Conservation (phyloP, 2,329 filamentous ascomycete species). For the Fusarium veterinarium region DNA sequence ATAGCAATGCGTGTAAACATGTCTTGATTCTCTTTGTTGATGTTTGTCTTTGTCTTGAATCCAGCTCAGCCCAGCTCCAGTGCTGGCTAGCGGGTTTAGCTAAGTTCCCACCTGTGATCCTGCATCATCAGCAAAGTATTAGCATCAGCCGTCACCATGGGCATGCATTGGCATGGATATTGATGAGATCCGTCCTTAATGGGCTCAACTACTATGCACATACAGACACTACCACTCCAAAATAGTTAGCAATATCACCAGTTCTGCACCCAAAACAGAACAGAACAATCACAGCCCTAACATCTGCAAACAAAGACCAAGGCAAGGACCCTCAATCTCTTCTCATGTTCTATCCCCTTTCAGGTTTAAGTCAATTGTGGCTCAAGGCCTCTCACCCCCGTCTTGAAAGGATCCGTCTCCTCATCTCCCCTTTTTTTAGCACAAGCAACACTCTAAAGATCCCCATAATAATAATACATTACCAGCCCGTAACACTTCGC, state of each 20-base stretch:
- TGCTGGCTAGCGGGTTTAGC: constrained; percentile 15
- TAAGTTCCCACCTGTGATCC: constrained; percentile 15
- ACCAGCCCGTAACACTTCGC: constrained; percentile 4
- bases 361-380: constrained; percentile 22
- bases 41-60: constrained; percentile 11
- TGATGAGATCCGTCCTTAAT: not conserved
- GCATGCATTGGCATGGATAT: not conserved
- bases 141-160: constrained; percentile 17
- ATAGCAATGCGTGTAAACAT: not conserved
- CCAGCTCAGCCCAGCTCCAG: not conserved
- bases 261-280: not conserved
- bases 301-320: constrained; percentile 4
- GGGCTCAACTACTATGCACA: not conserved
- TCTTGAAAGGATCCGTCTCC: constrained; percentile 22
- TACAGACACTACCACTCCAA: not conserved
- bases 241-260: not conserved
- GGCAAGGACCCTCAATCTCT: constrained; percentile 28
- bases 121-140: constrained; percentile 15
- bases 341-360: constrained; percentile 5
- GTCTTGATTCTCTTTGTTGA: not conserved
- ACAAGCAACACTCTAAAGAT: constrained; percentile 17
- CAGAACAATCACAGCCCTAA: constrained; percentile 9
- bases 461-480: constrained; percentile 30
- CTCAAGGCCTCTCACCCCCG: constrained; percentile 8
- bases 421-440: constrained; percentile 32